Evolutionary conservation across 768 basidiomycete species (phyloP).

Genomic region (Candolleomyces eurysporus): DNA sequence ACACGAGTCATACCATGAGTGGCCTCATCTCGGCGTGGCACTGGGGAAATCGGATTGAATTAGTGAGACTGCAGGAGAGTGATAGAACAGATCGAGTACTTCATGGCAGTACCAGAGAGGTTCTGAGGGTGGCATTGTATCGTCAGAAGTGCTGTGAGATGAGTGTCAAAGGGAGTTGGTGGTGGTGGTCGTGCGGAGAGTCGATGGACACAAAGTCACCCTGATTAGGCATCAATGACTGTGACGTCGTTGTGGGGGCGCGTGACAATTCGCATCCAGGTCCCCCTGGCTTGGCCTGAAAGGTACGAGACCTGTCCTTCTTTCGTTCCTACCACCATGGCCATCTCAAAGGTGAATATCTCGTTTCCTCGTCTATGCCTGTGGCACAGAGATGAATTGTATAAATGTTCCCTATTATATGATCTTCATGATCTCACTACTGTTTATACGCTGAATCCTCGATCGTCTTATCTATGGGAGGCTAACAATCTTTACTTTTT

Average conservation of each 20-base stretch:
- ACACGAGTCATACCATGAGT: conserved; percentile 59
- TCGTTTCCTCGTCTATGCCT: no score
- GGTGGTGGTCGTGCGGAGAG: conserved; percentile 5
- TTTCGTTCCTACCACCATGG: not conserved
- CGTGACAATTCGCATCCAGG: not conserved
- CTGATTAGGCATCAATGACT: not conserved
- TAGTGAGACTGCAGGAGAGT: not conserved
- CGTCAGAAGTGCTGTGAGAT: conserved; percentile 10
- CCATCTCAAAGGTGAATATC: not conserved
- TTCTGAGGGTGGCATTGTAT: conserved; percentile 64
- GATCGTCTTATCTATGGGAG: not conserved
- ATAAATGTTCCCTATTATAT: conserved; percentile 64
- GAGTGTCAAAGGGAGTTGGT: conserved; percentile 5
- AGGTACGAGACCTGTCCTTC: conserved; percentile 35
- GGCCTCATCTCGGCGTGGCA: conserved; percentile 89
- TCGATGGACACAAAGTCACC: not conserved
- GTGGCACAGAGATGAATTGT: conserved; percentile 35
- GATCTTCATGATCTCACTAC: conserved; percentile 27
- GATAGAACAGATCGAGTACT: conserved; percentile 32
- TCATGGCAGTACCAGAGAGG: conserved; percentile 81
- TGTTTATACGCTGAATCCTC: conserved; percentile 28
- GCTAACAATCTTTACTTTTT: not conserved
- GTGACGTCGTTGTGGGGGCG: not conserved
- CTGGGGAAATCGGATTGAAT: conserved; percentile 35
- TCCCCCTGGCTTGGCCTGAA: no score